Base-by-base conservation (phyloP, 768 basidiomycete species). In the Amanita inopinata region DNA sequence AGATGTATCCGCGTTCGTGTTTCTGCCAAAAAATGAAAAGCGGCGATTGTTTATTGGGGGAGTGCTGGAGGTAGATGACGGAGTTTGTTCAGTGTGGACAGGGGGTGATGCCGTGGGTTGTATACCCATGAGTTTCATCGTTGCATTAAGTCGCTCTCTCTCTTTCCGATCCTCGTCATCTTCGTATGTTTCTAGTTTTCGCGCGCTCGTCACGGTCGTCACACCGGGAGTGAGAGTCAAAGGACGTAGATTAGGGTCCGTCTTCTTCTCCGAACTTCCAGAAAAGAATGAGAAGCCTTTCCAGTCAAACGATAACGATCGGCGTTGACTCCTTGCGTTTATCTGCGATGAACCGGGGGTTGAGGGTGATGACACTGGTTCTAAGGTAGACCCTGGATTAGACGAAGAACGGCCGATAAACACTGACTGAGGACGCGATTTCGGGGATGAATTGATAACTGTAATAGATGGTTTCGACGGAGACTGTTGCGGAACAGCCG, bases 71-170 rank as follows among this genome's bases (percentile, higher is more conserved):
- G 58, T 43, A 38, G 54, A 48, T 5, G 59, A 52, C 14, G 56
- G 48, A 39, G 60, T 39, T 34, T 53, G 52, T 47, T 61, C 52
- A 32, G 64, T 49, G 10, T 52, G 46, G 15, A 45, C 36, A 2
- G 67, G 56, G n/a, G 73, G 60, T 10, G 72, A 63, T 38, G 68
- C 54, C n/a, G 66, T 57, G 22, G 81, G 78, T 58, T 83, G 79
- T 47, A 94, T 88, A 3, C 94, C 94, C 83, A 93, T 90, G 20
- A 94, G 65, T 58, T 90, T 88, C 85, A 98, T 86, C 19, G 90
- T 89, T 11, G 89, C 89, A 49, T 83, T 73, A 42, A 97, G 68
- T 11, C 91, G 76, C 57, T 92, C 91, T 43, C 93, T 70, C 61
- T 94, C 91, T 48, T 71, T 74, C 28, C 77, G 70, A 56, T 96